Percentiles rank a stretch among this genome's conserved stretches.
phyloP scores from a whole-genome alignment of 768 basidiomycete genomes.

The Lentinus brumalis region DNA sequence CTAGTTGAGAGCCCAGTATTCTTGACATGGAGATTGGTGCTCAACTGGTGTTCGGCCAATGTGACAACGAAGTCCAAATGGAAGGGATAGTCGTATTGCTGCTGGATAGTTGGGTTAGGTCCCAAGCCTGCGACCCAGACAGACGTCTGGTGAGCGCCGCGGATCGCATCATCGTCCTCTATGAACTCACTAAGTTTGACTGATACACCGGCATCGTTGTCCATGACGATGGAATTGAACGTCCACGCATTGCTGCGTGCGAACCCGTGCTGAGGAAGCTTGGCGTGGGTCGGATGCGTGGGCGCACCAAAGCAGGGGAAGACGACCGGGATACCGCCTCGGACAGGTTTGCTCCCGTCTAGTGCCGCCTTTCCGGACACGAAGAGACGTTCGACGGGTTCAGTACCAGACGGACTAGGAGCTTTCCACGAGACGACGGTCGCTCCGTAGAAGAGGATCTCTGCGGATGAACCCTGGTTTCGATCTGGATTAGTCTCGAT shows the following conservation, averaged over 20 bases:
- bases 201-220: constrained; percentile 72
- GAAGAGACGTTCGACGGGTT: constrained; percentile 71
- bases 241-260: constrained; percentile 79
- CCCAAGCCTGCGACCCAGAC: constrained; percentile 52
- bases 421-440: constrained; percentile 87
- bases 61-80: constrained; percentile 81
- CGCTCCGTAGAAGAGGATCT: constrained; percentile 80
- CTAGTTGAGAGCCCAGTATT: constrained; percentile 58
- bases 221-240: constrained; percentile 62
- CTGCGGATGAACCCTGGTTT: constrained; percentile 61
- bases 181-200: constrained; percentile 67
- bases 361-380: constrained; percentile 77
- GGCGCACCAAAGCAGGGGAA: constrained; percentile 93
- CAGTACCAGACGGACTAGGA: constrained; percentile 35
- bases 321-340: constrained; percentile 60
- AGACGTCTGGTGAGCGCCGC: neutral
- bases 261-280: constrained; percentile 88
- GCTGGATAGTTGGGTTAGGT: constrained; percentile 58
- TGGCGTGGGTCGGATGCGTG: constrained; percentile 66
- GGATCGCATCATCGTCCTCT: no score
- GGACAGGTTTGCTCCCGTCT: constrained; percentile 79
- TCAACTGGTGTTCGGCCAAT: constrained; percentile 69
- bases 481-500: neutral
- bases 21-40: constrained; percentile 77
- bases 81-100: constrained; percentile 66